phyloP scores from a whole-genome alignment of 2,329 filamentous ascomycete genomes.

The Cordyceps javanica region DNA sequence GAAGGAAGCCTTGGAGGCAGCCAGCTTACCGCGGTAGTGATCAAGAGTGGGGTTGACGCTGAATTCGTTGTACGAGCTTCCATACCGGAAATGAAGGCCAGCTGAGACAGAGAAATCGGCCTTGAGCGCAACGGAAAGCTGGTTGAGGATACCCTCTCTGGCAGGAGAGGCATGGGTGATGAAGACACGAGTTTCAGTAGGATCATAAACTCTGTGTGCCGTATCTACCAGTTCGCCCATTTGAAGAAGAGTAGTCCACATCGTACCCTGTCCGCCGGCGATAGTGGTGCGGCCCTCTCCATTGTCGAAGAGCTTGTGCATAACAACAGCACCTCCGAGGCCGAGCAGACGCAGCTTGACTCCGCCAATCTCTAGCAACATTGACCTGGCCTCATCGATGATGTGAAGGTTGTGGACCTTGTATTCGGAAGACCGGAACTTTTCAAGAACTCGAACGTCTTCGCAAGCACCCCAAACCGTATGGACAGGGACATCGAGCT shows the following conservation, averaged over 20 bases:
- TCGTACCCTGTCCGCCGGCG: constrained; percentile 94
- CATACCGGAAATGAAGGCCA: constrained; percentile 95
- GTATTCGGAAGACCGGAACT: constrained; percentile 95
- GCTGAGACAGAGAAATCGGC: constrained; percentile 98
- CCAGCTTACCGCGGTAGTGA: constrained; percentile 96
- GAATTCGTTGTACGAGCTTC: constrained; percentile 99
- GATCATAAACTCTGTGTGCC: constrained; percentile 95
- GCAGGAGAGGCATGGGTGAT: constrained; percentile 96
- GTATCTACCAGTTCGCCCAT: constrained; percentile 98
- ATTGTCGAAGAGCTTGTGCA: constrained; percentile 99
- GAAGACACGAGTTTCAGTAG: constrained; percentile 93
- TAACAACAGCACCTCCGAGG: constrained; percentile 91
- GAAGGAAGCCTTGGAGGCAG: constrained; percentile 96
- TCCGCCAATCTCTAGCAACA: constrained; percentile 88
- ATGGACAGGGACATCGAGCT: constrained; percentile 93
- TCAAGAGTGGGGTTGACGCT: constrained; percentile 97
- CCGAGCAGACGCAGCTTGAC: constrained; percentile 93
- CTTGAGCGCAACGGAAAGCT: constrained; percentile 94
- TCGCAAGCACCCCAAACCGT: constrained; percentile 99
- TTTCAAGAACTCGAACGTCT: constrained; percentile 94
- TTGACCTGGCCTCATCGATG: constrained; percentile 95
- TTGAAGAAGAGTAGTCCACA: constrained; percentile 98
- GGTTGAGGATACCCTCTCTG: constrained; percentile 92
- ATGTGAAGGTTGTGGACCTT: constrained; percentile 97
- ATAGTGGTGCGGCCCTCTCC: constrained; percentile 97